phyloP scores from a whole-genome alignment of 108 stramenopile species.

The Mayamaea pseudoterrestris region DNA sequence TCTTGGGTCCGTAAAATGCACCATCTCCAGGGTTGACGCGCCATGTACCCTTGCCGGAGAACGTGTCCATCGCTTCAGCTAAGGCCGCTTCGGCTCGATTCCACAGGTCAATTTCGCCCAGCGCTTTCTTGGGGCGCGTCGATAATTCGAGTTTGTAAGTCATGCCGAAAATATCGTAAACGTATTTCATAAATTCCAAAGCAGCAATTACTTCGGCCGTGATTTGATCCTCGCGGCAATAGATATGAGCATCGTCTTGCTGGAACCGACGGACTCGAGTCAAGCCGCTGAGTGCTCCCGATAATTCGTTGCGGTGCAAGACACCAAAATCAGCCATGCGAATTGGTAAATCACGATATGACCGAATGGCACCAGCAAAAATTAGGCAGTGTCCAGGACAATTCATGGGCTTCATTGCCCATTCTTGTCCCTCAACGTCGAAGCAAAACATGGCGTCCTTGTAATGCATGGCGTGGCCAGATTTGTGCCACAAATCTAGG shows the following conservation, averaged over 20 bases:
- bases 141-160: slow-evolving; percentile 97
- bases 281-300: slow-evolving; percentile 94
- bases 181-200: slow-evolving; percentile 94
- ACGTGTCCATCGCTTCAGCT: slow-evolving; percentile 86
- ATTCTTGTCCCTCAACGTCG: slow-evolving; percentile 88
- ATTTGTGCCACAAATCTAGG: slow-evolving; percentile 93
- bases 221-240: slow-evolving; percentile 95
- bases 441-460: slow-evolving; percentile 95
- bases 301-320: slow-evolving; percentile 94
- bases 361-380: slow-evolving; percentile 81
- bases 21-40: slow-evolving; percentile 96
- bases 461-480: slow-evolving; percentile 98
- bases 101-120: slow-evolving; percentile 94
- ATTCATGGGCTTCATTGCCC: slow-evolving; percentile 99
- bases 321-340: slow-evolving; percentile 98
- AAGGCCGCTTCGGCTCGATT: slow-evolving; percentile 85
- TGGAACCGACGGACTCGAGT: slow-evolving; percentile 98
- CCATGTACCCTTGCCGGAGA: slow-evolving; percentile 93
- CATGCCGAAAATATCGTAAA: slow-evolving; percentile 97
- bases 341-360: slow-evolving; percentile 95
- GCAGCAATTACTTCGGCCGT: slow-evolving; percentile 86
- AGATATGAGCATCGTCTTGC: slow-evolving; percentile 99
- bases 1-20: slow-evolving; percentile 99
- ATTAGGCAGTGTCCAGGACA: slow-evolving; percentile 98
- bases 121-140: slow-evolving; percentile 97